phyloP scores from a whole-genome alignment of 352 stramenopile genomes.

The Phytophthora sp. region DNA sequence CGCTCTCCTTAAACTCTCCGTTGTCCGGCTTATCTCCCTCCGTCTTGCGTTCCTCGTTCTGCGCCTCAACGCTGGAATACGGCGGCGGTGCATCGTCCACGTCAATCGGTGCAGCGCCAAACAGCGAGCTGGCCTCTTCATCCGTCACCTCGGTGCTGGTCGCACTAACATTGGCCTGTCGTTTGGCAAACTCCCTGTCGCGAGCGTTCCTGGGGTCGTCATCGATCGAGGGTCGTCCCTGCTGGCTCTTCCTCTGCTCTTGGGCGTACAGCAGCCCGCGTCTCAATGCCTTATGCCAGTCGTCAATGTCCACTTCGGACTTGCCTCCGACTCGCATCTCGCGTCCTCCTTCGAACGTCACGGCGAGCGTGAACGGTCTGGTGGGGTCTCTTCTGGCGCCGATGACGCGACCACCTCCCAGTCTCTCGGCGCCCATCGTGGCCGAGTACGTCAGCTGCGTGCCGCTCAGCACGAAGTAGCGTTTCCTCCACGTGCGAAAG shows the following conservation, averaged over 20 bases:
- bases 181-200: conserved; percentile 38
- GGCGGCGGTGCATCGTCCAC: conserved; percentile 18
- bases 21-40: conserved; percentile 17
- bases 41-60: conserved; percentile 21
- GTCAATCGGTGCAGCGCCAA: conserved; percentile 19
- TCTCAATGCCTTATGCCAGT: conserved; percentile 73
- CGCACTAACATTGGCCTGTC: conserved; percentile 27
- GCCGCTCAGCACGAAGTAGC: conserved; percentile 73
- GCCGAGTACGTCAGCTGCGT: conserved; percentile 69
- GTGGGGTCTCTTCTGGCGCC: conserved; percentile 61
- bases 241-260: conserved; percentile 31
- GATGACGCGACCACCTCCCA: conserved; percentile 62
- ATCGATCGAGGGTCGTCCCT: conserved; percentile 19
- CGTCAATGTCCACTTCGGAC: conserved; percentile 69
- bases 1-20: conserved; percentile 29
- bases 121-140: conserved; percentile 37
- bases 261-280: conserved; percentile 47
- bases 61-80: conserved; percentile 19
- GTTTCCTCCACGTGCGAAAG: conserved; percentile 76
- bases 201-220: conserved; percentile 33
- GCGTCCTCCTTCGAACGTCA: conserved; percentile 67
- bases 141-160: conserved; percentile 25
- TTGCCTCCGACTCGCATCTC: conserved; percentile 72
- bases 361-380: conserved; percentile 60
- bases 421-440: conserved; percentile 49